A percentile compares a stretch with the other conserved stretches of the same genome.
phyloP scores from a whole-genome alignment of 1,284 basidiomycete genomes.

The Cryptococcus sp. region DNA sequence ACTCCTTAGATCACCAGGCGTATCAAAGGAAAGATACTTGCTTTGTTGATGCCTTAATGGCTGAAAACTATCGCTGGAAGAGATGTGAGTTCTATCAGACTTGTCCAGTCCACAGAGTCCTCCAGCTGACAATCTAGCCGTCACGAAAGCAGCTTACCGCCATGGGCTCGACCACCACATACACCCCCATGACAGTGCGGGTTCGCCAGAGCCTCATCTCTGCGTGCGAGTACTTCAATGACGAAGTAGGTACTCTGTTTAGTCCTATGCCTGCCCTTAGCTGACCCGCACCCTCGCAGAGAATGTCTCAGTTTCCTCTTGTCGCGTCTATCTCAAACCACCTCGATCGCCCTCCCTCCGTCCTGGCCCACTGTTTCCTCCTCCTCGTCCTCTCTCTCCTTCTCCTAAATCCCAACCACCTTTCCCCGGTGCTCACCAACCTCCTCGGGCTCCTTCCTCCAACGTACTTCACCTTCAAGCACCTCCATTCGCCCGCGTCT shows the following conservation, averaged over 20 bases:
- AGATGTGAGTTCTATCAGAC: no score
- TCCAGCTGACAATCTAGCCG: no score
- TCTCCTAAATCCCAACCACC: constrained; percentile 13
- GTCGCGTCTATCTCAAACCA: not conserved
- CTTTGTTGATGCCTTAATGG: no score
- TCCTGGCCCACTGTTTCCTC: constrained; percentile 7
- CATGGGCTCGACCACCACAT: not conserved
- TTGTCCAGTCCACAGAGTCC: no score
- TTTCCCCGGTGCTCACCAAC: constrained; percentile 8
- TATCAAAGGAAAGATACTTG: no score
- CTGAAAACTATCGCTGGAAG: no score
- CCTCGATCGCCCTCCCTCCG: constrained; percentile 15
- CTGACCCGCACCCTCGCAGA: not conserved
- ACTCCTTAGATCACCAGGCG: no score
- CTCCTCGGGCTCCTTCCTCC: constrained; percentile 3
- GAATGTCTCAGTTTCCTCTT: not conserved
- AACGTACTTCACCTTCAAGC: not conserved
- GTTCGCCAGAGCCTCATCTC: not conserved
- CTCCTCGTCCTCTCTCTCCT: constrained; percentile 9
- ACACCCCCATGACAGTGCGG: not conserved
- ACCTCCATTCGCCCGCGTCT: not conserved
- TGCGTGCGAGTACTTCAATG: not conserved
- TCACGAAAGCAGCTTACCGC: no score
- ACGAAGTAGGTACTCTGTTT: not conserved
- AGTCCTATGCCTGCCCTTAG: not conserved